Evolutionary conservation across 2,329 filamentous ascomycete species (phyloP), one percentile per base, ranked within the genome.

Genomic region (Monilinia polystroma): DNA sequence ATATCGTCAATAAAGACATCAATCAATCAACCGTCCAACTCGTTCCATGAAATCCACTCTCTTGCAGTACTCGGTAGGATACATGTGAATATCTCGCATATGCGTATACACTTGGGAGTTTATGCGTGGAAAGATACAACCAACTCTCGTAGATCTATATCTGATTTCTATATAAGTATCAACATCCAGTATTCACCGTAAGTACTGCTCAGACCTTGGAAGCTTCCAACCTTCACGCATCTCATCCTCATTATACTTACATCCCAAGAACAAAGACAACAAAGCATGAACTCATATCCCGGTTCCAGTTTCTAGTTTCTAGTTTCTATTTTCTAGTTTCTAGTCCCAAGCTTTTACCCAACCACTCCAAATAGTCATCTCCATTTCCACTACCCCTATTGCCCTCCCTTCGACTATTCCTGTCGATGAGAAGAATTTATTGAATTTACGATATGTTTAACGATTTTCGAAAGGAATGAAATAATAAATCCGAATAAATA

Each of bases 221-320:
- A 43, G 23, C 54, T 18, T 43, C 6, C 26, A 47, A 32, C 45
- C 26, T 32, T 49, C 57, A 47, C 7, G 3, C 16, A 54, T 54
- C 10, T 35, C 32, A 8, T 35, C 7, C 32, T 8, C 32, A 35
- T 35, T 35, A 23, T 23, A 23, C 23, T 23, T 23, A 35, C 32
- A 41, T 41, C 38, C n/a, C 54, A 62, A 35, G 49, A 58, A 64
- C 23, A 53, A 63, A 53, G 47, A 41, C 45, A 63, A 63, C 59
- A 63, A 63, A 63, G 59, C 59, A 63, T n/a, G 11, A n/a, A 29
- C 32, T 53, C 47, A 18, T 53, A 32, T 54, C 52, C 26, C 12
- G 14, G 16, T 23, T 20, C 14, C 43, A 18, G 5, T 12, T 16
- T 23, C 32, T 23, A 11, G 4, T 16, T 8, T 45, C 20, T 29